These are phyloP conservation scores for Dactylellina leptospora DNA, from an alignment of 2,329 filamentous ascomycete species.

Conservation along the genomic window DNA sequence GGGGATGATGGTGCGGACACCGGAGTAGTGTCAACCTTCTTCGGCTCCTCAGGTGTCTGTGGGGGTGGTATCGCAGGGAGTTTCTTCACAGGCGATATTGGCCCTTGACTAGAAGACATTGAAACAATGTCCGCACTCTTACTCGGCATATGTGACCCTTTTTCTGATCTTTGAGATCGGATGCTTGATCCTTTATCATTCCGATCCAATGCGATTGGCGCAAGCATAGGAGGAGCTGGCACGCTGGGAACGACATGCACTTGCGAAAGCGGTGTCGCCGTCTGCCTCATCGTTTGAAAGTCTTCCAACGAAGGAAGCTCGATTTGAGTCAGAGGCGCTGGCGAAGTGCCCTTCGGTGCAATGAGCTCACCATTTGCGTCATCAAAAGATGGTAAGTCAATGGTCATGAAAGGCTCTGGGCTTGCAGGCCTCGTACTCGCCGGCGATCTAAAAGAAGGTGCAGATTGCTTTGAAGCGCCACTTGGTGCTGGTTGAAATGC, in stretches of 20 bases:
- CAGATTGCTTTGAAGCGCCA: conserved; percentile 14
- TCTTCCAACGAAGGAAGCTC: conserved; percentile 43
- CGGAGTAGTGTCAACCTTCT: conserved; percentile 23
- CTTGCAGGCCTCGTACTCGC: conserved; percentile 49
- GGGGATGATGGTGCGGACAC: conserved; percentile 50
- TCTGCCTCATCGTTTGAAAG: conserved; percentile 48
- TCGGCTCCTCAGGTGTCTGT: conserved; percentile 44
- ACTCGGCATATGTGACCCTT: conserved; percentile 42
- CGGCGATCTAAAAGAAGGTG: conserved; percentile 38
- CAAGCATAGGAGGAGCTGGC: conserved; percentile 27
- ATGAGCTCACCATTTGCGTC: conserved; percentile 43
- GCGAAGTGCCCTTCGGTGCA: conserved; percentile 38
- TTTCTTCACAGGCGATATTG: conserved; percentile 39
- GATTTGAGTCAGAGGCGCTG: conserved; percentile 40
- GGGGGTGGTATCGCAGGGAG: conserved; percentile 36
- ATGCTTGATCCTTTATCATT: conserved; percentile 19
- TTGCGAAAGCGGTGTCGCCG: conserved; percentile 45
- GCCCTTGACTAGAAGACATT: conserved; percentile 23
- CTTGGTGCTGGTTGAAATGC: conserved; percentile 39
- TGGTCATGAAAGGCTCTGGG: conserved; percentile 52
- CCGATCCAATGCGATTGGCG: conserved; percentile 20
- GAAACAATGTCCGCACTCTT: conserved; percentile 34
- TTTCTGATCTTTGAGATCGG: conserved; percentile 30
- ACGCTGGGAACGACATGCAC: conserved; percentile 37
- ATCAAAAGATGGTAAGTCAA: conserved; percentile 47